Evolutionary conservation across 495 filamentous ascomycete genomes (phyloP), one percentile per base, ranked within the genome.

Genomic region (Geopyxis carbonaria): DNA sequence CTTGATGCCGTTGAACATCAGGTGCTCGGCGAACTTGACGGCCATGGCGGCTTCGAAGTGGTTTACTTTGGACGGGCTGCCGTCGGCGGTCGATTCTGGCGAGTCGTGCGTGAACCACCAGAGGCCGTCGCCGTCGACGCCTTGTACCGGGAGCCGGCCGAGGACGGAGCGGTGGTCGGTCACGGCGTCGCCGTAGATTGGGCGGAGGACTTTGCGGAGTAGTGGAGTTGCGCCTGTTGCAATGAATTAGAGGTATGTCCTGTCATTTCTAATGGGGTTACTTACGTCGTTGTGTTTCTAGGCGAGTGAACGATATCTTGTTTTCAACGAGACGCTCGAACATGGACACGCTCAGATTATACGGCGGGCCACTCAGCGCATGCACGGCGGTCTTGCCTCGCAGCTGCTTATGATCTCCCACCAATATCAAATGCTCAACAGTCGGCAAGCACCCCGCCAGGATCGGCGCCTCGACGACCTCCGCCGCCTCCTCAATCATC

Each of bases 241-340:
- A 21, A 13, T 11, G 2, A 3, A 31, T 54, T 18, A 56, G 43
- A 8, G 9, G 19, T 29, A 21, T n/a, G 25, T 15, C 10, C 14
- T n/a, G 31, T 16, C 7, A 16, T 7, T 33, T 2, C 8, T 16
- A 37, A 29, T 24, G 19, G 10, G 25, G 22, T 13, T 11, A 48
- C 50, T 38, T 35, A 54, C 79, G 67, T 29, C 78, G 63, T 51
- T 86, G 80, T 32, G 60, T 55, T 20, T 53, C 63, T 0, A 86
- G 59, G 33, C 64, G 69, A 0, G 65, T 64, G 47, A 68, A 89
- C 0, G 67, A 63, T 28, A 92, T 64, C 0, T 63, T 47, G 22
- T 92, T 80, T 6, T 65, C 60, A 9, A 93, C 67, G 30, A 93
- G 65, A 2, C 87, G 68, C 39, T 93, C 85, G 41, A 80, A 80